A percentile compares a stretch with the other conserved stretches of the same genome.
These are phyloP conservation scores for Hordeum vulgare DNA, from an alignment of 176 grass and related monocot species.

Conservation along the genomic window MorexV3_pseudomolecules_assembly NC_058521.1:429716992-429717491, in stretches of 20 bases:
- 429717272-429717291: conserved; percentile 53
- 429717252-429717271: conserved; percentile 74
- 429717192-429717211: conserved; percentile 87
- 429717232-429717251: conserved; percentile 75
- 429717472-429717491: conserved; percentile 79
- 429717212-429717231: conserved; percentile 85
- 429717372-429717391: conserved; percentile 88
- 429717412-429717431: conserved; percentile 78
- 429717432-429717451: conserved; percentile 97
- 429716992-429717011: conserved; percentile 92
- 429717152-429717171: conserved; percentile 84
- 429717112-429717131: conserved; percentile 79
- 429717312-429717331: conserved; percentile 66
- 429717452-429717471: conserved; percentile 96
- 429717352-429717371: conserved; percentile 63
- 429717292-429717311: conserved; percentile 56
- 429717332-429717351: conserved; percentile 51
- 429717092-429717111: conserved; percentile 78
- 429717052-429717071: conserved; percentile 74
- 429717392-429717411: conserved; percentile 78
- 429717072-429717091: conserved; percentile 87
- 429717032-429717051: conserved; percentile 96
- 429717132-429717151: conserved; percentile 89
- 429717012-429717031: conserved; percentile 85
- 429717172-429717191: conserved; percentile 99